These are phyloP conservation scores for Chenopodium formosanum DNA, from an alignment of 148 eudicot genomes.

Conservation along the genomic window DNA sequence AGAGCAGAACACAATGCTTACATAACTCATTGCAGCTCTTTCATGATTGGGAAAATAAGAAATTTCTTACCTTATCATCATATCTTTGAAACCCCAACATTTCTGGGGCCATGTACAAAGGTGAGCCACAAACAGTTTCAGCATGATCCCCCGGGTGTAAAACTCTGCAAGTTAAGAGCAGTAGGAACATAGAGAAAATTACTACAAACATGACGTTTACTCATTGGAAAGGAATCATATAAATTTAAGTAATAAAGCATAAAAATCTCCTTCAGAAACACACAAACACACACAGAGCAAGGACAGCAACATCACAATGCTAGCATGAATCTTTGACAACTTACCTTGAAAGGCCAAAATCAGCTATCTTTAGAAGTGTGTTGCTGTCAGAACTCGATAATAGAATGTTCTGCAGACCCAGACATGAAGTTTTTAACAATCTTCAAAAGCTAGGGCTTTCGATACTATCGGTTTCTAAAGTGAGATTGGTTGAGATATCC, in stretches of 20 bases:
- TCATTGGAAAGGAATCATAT: not conserved
- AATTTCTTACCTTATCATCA: conserved; percentile 37
- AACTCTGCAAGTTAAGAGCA: conserved; percentile 25
- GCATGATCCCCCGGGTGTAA: conserved; percentile 30
- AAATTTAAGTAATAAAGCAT: not conserved
- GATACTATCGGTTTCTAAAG: not conserved
- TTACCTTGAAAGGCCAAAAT: conserved; percentile 62
- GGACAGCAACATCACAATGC: not conserved
- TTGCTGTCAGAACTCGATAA: conserved; percentile 33
- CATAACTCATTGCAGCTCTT: not conserved
- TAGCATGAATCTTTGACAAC: not conserved
- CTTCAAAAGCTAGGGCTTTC: not conserved
- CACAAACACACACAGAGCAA: no score
- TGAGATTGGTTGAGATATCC: not conserved
- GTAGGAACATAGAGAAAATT: not conserved
- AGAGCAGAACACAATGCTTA: conserved; percentile 28
- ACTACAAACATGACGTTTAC: not conserved
- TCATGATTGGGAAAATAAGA: not conserved
- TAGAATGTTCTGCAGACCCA: conserved; percentile 40
- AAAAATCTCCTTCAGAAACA: not conserved
- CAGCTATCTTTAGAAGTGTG: conserved; percentile 50
- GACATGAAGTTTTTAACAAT: not conserved
- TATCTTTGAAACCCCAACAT: conserved; percentile 43
- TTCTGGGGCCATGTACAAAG: conserved; percentile 59
- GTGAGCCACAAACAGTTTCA: conserved; percentile 53